Evolutionary conservation across 805 yeast genomes (phyloP).

Genomic region (Candida boidinii): DNA sequence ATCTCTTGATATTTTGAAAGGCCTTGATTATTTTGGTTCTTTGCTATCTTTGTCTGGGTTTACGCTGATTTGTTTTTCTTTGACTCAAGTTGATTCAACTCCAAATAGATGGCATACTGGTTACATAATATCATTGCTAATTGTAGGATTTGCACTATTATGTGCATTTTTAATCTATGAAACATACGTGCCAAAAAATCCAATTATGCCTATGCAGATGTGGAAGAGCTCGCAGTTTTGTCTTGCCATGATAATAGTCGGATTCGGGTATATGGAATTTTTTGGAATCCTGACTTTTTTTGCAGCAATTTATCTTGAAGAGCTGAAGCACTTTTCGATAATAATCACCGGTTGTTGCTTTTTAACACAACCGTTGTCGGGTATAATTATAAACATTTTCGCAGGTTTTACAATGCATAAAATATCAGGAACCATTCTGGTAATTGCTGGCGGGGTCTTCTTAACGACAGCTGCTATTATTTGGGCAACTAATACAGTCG

Average conservation of each 20-base stretch:
- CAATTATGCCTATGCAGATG: conserved; percentile 32
- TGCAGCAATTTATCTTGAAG: conserved; percentile 29
- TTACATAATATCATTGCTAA: conserved; percentile 28
- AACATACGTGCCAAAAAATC: conserved; percentile 23
- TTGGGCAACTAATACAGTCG: conserved; percentile 26
- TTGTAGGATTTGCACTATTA: conserved; percentile 25
- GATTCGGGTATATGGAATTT: conserved; percentile 28
- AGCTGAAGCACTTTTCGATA: conserved; percentile 24
- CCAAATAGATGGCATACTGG: conserved; percentile 31
- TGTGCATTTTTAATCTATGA: conserved; percentile 25
- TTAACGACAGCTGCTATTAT: conserved; percentile 23
- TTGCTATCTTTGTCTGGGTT: conserved; percentile 24
- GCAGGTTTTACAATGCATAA: conserved; percentile 30
- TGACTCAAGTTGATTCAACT: conserved; percentile 30
- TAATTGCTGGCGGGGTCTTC: conserved; percentile 20
- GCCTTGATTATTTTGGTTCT: conserved; percentile 30
- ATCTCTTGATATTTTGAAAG: conserved; percentile 10
- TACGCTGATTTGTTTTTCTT: conserved; percentile 27
- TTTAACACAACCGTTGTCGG: conserved; percentile 29
- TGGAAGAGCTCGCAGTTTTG: conserved; percentile 29
- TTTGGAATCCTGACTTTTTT: conserved; percentile 27
- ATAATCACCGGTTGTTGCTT: conserved; percentile 28
- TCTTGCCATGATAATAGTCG: conserved; percentile 23
- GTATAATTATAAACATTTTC: conserved; percentile 27
- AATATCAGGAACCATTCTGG: conserved; percentile 26